phyloP scores from a whole-genome alignment of 2,329 filamentous ascomycete genomes.

The Thielaviopsis punctulata region DNA sequence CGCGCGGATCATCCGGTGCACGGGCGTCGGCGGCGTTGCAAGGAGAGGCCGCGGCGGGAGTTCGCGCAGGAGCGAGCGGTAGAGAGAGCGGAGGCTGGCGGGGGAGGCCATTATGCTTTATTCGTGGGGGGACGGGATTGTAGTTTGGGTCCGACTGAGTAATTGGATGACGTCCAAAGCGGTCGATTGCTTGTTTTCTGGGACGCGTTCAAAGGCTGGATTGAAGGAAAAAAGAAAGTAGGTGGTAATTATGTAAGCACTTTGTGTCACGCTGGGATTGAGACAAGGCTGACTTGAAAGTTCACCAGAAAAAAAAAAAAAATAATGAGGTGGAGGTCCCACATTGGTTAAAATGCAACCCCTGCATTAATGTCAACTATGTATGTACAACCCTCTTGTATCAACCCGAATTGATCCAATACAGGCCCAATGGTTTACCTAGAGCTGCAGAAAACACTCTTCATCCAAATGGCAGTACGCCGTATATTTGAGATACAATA shows the following conservation, averaged over 20 bases:
- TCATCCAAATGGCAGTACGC: neutral
- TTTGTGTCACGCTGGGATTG: neutral
- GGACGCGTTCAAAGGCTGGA: neutral
- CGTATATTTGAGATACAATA: slow-evolving; percentile 4
- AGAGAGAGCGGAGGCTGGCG: slow-evolving; percentile 53
- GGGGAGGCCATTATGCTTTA: slow-evolving; percentile 21
- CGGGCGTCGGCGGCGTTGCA: slow-evolving; percentile 40
- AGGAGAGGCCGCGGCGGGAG: slow-evolving; percentile 54
- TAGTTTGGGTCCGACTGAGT: neutral
- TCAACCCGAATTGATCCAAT: neutral
- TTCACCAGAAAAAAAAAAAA: neutral
- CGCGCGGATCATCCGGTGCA: slow-evolving; percentile 52
- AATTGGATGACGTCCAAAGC: neutral
- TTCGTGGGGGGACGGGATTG: neutral
- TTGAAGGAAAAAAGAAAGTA: neutral
- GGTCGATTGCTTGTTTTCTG: too few species aligned
- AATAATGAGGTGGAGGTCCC: neutral
- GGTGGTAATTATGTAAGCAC: neutral
- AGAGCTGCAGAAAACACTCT: neutral
- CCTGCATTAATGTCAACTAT: neutral
- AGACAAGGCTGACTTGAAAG: neutral
- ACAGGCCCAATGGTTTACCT: neutral
- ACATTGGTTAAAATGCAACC: slow-evolving; percentile 5
- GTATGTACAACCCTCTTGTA: neutral
- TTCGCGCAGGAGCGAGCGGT: slow-evolving; percentile 78